Evolutionary conservation across 1,139 yeast genomes (phyloP).

Genomic region (Hemisphaericaspora subhashii): DNA sequence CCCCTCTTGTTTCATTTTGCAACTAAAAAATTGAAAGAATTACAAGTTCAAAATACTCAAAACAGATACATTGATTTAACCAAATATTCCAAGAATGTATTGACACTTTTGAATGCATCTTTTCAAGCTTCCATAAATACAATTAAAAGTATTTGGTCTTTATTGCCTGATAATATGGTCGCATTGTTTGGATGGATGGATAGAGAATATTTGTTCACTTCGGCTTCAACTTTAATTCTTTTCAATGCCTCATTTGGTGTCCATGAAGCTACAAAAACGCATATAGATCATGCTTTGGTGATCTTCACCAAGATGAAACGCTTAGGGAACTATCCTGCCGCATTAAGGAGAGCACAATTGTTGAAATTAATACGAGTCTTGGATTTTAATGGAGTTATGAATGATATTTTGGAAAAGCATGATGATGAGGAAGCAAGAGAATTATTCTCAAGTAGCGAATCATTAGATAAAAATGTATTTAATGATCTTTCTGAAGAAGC

Average conservation of each 20-base stretch:
- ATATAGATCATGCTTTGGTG: slow-evolving; percentile 69
- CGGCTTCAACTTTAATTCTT: slow-evolving; percentile 73
- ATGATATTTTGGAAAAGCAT: slow-evolving; percentile 55
- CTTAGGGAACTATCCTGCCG: slow-evolving; percentile 78
- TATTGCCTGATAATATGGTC: slow-evolving; percentile 73
- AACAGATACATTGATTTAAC: slow-evolving; percentile 67
- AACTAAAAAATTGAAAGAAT: slow-evolving; percentile 59
- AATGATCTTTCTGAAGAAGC: slow-evolving; percentile 5
- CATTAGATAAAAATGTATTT: slow-evolving; percentile 3
- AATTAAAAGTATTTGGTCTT: slow-evolving; percentile 69
- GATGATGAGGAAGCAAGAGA: slow-evolving; percentile 48
- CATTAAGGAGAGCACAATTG: slow-evolving; percentile 69
- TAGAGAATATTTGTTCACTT: slow-evolving; percentile 77
- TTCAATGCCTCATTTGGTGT: slow-evolving; percentile 84
- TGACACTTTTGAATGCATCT: slow-evolving; percentile 73
- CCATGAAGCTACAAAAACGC: slow-evolving; percentile 71
- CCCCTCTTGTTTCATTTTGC: slow-evolving; percentile 82
- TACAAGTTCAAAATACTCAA: slow-evolving; percentile 39
- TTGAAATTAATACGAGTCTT: slow-evolving; percentile 62
- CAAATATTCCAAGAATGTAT: slow-evolving; percentile 64
- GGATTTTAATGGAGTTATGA: slow-evolving; percentile 69
- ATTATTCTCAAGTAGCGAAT: slow-evolving; percentile 6
- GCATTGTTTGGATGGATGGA: slow-evolving; percentile 90
- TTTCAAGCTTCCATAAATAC: slow-evolving; percentile 84
- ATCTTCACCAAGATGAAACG: slow-evolving; percentile 74